These are phyloP conservation scores for Cynanchum wilfordii DNA, from an alignment of 257 asterid species.

Conservation along the genomic window DNA sequence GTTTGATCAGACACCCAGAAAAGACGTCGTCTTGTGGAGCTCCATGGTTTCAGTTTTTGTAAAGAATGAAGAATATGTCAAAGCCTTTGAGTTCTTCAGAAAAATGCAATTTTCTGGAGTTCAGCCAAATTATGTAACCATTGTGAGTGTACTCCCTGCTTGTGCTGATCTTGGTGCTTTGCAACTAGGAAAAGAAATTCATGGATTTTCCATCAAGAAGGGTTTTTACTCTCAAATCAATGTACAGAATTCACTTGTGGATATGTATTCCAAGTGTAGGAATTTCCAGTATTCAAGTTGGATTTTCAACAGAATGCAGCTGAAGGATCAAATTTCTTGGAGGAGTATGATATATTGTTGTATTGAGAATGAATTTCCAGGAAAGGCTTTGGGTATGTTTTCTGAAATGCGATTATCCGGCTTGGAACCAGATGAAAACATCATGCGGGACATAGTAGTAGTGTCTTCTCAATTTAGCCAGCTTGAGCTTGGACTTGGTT, in stretches of 20 bases:
- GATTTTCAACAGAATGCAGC: slow-evolving; percentile 42
- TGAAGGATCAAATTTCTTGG: slow-evolving; percentile 74
- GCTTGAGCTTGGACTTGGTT: slow-evolving; percentile 32
- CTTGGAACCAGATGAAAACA: slow-evolving; percentile 44
- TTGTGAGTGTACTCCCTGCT: slow-evolving; percentile 58
- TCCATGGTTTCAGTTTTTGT: slow-evolving; percentile 64
- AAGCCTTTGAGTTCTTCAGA: slow-evolving; percentile 47
- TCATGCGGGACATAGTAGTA: slow-evolving; percentile 41
- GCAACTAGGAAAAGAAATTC: slow-evolving; percentile 59
- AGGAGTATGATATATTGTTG: slow-evolving; percentile 57
- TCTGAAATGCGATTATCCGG: slow-evolving; percentile 35
- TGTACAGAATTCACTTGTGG: slow-evolving; percentile 50
- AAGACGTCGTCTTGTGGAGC: slow-evolving; percentile 64
- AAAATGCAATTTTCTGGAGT: slow-evolving; percentile 41
- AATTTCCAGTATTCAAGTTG: slow-evolving; percentile 35
- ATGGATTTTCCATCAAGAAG: slow-evolving; percentile 51
- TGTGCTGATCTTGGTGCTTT: slow-evolving; percentile 54
- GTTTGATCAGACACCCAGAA: slow-evolving; percentile 32
- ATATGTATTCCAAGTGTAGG: slow-evolving; percentile 67
- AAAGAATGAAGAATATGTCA: slow-evolving; percentile 37
- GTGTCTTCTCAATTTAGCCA: slow-evolving; percentile 41
- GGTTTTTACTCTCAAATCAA: slow-evolving; percentile 22
- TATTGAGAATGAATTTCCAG: slow-evolving; percentile 36
- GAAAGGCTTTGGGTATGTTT: slow-evolving; percentile 41
- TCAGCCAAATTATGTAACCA: slow-evolving; percentile 53